phyloP scores from a whole-genome alignment of 768 basidiomycete genomes.

The Phlebiopsis flavidoalba region DNA sequence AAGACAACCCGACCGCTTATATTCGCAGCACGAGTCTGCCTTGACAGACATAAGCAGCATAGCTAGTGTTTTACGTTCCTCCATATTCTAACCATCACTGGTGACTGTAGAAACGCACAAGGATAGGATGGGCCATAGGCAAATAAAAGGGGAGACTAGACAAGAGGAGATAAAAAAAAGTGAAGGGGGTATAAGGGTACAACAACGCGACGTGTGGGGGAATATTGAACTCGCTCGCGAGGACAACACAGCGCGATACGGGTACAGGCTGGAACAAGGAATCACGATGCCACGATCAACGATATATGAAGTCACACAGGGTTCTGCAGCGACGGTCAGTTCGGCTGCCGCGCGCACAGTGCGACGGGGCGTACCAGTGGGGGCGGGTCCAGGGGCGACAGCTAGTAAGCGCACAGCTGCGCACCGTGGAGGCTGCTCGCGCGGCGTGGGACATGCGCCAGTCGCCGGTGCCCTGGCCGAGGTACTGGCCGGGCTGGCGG shows the following conservation, averaged over 20 bases:
- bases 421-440: conserved; percentile 19
- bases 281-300: neutral
- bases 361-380: neutral
- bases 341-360: neutral
- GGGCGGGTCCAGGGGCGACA: neutral
- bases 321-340: neutral
- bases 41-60: no score
- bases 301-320: conserved; percentile 1
- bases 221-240: neutral
- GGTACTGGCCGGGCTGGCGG: conserved; percentile 6
- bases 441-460: conserved; percentile 16
- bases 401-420: neutral
- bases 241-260: neutral
- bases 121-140: neutral
- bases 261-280: neutral
- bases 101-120: neutral
- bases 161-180: neutral
- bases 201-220: neutral
- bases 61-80: no score
- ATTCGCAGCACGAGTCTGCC: no score
- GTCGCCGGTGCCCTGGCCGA: conserved; percentile 18
- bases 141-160: neutral
- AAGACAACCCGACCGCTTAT: no score
- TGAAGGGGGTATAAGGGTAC: neutral
- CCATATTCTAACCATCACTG: no score